Conservation (phyloP, 2,329 filamentous ascomycete species). For the Colletotrichum falcatum region DNA sequence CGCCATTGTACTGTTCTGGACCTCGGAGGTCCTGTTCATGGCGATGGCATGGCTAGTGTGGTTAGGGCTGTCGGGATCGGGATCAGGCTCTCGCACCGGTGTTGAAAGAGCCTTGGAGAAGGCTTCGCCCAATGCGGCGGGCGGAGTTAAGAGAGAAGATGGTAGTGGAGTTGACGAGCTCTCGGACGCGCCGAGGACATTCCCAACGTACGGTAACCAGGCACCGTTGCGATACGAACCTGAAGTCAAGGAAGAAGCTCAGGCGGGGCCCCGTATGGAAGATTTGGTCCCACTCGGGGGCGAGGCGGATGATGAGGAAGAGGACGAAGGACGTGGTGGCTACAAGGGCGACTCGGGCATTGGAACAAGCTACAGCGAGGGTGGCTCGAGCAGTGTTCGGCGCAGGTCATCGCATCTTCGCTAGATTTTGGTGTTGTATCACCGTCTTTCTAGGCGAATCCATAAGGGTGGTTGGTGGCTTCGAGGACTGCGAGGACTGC, state of each 20-base stretch:
- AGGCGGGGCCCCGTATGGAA: slow-evolving; percentile 46
- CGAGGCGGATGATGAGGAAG: slow-evolving; percentile 59
- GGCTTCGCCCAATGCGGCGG: neutral
- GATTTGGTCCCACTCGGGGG: slow-evolving; percentile 51
- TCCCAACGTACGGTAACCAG: slow-evolving; percentile 57
- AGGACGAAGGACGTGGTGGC: slow-evolving; percentile 44
- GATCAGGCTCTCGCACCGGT: slow-evolving; percentile 41
- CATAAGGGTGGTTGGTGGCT: neutral
- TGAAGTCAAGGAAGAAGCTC: slow-evolving; percentile 50
- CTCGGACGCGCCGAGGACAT: slow-evolving; percentile 59
- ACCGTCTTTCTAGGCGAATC: too few species aligned
- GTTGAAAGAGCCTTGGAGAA: slow-evolving; percentile 36
- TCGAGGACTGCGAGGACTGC: neutral
- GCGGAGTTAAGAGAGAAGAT: slow-evolving; percentile 46
- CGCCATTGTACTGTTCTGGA: slow-evolving; percentile 82
- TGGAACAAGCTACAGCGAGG: slow-evolving; percentile 66
- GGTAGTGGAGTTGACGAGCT: slow-evolving; percentile 47
- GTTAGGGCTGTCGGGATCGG: slow-evolving; percentile 41
- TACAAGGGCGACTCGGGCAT: slow-evolving; percentile 60
- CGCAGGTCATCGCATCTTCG: slow-evolving; percentile 46
- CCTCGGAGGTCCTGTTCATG: slow-evolving; percentile 76
- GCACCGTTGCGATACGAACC: slow-evolving; percentile 56
- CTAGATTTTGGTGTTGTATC: neutral
- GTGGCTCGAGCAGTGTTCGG: slow-evolving; percentile 48
- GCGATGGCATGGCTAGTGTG: slow-evolving; percentile 73